Base-by-base conservation (phyloP, 495 filamentous ascomycete genomes). In the Penicillium pancosmium region DNA sequence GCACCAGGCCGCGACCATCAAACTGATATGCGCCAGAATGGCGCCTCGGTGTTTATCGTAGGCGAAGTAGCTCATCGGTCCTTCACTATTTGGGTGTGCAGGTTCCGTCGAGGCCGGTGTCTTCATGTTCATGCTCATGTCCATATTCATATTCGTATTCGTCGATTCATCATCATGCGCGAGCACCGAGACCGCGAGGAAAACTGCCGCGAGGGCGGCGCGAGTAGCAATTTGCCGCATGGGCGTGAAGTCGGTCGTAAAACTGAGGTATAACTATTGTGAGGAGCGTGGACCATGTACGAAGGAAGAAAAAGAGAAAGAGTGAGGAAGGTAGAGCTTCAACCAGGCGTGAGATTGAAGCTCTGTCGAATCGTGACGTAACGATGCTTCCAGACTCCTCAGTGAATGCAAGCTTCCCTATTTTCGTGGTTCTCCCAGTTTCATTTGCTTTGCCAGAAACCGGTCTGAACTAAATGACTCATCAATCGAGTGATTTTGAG, bases 1-100 rank as follows among this genome's bases (percentile, higher is more conserved):
- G 49, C 92, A 81, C 94, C 94, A 98, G 13, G 80, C 85, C 16
- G 91, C 35, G 15, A 87, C 76, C 90, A 96, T 95, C 41, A 96
- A 75, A 4, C 72, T 78, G 46, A 96, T 91, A 68, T 98, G 94
- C 33, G 81, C 85, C 48, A 89, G 77, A 66, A 98, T 89, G 52
- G 86, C 75, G 7, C 81, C 79, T 34, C 79, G 79, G 65, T 91
- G 82, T 36, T 89, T 86, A 5, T 79, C 72, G 60, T 89, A 84
- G 5, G 83, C 79, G 68, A 94, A 96, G 76, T 97, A 98, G 62
- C 86, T 95, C 57, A 78, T 73, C 2, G 73, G 72, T 13, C 67
- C 69, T 25, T 73, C 62, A 13, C 34, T 33, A 8, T 47, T 40
- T 1, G 48, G 23, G 16, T n/a, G 56, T 4, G 59, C 33, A 36